Evolutionary conservation across 305 asterid species (phyloP).

Genomic region (Solanum aculeatissimum): DNA sequence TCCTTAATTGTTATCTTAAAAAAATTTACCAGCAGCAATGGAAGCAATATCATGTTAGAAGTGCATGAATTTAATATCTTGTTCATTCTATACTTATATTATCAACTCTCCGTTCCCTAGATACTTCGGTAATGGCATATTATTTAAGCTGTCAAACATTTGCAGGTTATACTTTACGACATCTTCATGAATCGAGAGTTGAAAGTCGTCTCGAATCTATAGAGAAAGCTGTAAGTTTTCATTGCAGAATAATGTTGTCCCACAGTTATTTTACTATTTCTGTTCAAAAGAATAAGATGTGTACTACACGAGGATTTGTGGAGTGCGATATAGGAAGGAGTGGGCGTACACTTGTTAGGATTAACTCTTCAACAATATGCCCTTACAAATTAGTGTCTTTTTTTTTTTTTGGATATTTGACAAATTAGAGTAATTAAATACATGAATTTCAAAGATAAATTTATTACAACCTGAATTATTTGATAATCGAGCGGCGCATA

Average conservation of each 20-base stretch:
- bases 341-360: background rate
- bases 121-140: background rate
- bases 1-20: no score
- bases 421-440: background rate
- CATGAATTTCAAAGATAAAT: background rate
- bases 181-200: slow-evolving; percentile 57
- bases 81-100: background rate
- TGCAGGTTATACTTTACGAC: slow-evolving; percentile 76
- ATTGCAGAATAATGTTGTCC: background rate
- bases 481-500: background rate
- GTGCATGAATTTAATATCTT: background rate
- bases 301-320: background rate
- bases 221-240: slow-evolving; percentile 62
- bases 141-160: slow-evolving; percentile 1
- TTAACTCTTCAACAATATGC: background rate
- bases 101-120: background rate
- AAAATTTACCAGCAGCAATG: no score
- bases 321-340: background rate
- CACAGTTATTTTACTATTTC: background rate
- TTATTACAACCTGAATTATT: background rate
- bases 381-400: background rate
- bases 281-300: background rate
- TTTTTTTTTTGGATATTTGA: background rate
- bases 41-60: background rate
- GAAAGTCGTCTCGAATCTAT: slow-evolving; percentile 70